Evolutionary conservation across 257 asterid species (phyloP).

Genomic region (Echium plantagineum): DNA sequence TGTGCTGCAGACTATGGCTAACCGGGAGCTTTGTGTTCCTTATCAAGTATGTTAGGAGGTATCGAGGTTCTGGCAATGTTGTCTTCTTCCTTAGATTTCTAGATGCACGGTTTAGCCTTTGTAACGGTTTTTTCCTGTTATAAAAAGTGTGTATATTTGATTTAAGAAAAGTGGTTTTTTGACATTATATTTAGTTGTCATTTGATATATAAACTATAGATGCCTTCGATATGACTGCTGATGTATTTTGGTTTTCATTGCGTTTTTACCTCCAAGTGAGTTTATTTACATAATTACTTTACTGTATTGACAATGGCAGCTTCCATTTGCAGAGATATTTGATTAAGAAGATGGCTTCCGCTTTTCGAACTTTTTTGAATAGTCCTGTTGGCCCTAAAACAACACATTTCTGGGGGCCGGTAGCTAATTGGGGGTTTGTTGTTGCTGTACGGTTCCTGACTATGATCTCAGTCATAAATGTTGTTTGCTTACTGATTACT

Average conservation of each 20-base stretch:
- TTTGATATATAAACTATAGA: too few species aligned
- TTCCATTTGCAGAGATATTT: slow-evolving; percentile 1
- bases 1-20: neutral
- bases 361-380: slow-evolving; percentile 29
- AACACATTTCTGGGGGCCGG: slow-evolving; percentile 40
- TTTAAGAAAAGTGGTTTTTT: too few species aligned
- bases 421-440: slow-evolving; percentile 38
- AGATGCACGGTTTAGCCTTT: neutral
- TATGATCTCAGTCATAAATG: neutral
- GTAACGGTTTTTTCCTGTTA: too few species aligned
- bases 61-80: too few species aligned
- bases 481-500: neutral
- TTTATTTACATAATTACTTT: neutral
- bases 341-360: slow-evolving; percentile 14
- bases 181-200: too few species aligned
- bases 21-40: too few species aligned
- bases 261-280: neutral
- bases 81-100: too few species aligned
- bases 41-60: neutral
- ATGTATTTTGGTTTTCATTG: slow-evolving; percentile 1
- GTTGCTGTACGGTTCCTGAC: slow-evolving; percentile 19
- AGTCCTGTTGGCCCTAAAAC: slow-evolving; percentile 40
- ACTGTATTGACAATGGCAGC: neutral
- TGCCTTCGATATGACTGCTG: too few species aligned
- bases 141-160: too few species aligned